Evolutionary conservation across 176 grass and related monocot genomes (phyloP), one percentile per base, ranked within the genome.

Genomic region (Miscanthus lutarioriparius): DNA sequence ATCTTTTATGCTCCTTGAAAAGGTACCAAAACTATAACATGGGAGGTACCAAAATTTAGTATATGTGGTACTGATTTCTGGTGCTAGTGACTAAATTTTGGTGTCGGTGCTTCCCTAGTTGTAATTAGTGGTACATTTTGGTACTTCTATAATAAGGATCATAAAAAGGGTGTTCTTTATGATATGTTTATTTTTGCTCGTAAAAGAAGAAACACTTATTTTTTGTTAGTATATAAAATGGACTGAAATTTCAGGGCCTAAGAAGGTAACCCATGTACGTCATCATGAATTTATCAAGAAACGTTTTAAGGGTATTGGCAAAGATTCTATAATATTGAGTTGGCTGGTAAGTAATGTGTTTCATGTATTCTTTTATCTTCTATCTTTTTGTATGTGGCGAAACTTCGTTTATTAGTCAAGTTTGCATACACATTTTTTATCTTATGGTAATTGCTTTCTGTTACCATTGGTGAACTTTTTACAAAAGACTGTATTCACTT

Each of bases 291-390:
- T 99, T 85, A 99, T 99, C 86, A 89, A 14, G 71, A 82, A 95
- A 27, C 93, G 88, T 74, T 99, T 96, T 66, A 94, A 92, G 43
- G 91, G 96, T 70, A 78, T 98, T 49, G 96, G 85, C 66, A 93
- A 89, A 89, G 91, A 96, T 74, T 99, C 93, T 75, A 28, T 20
- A 43, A 90, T 99, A 82, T 87, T 89, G 82, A 92, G 91, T 80
- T 99, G 96, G 96, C 78, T 99, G 93, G 96, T 99, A 91, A 84
- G 89, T 71, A 85, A 93, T 89, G 26, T n/a, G 6, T 80, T 48
- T 40, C 43, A 44, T 80, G 11, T 72, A 23, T 26, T 87, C 28
- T 76, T 77, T 13, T 40, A 25, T 54, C 35, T 20, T n/a, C 81
- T 67, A 48, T 39, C 20, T 84, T 83, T 53, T n/a, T 86, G 0